Evolutionary conservation across 1,284 basidiomycete genomes (phyloP).

Genomic region (Trichosporon sp.): DNA sequence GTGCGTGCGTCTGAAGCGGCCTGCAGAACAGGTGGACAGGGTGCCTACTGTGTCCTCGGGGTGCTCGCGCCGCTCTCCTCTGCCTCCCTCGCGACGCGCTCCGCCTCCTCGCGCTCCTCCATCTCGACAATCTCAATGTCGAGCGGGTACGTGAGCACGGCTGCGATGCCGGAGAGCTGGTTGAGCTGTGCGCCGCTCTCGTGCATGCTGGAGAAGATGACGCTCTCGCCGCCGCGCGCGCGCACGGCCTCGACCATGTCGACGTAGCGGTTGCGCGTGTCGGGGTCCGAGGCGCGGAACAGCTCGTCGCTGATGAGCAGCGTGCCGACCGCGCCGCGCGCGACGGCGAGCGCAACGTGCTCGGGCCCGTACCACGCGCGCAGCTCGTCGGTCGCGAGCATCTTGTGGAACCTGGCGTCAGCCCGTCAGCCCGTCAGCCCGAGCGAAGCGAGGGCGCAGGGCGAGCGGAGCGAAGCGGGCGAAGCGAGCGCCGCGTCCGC

Average conservation of each 20-base stretch:
- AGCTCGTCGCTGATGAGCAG: conserved; percentile 92
- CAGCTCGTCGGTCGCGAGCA: conserved; percentile 88
- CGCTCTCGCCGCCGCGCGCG: conserved; percentile 81
- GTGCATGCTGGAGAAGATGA: conserved; percentile 99
- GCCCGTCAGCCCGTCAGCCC: conserved; percentile 10
- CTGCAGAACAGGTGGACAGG: neutral
- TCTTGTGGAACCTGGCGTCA: conserved; percentile 80
- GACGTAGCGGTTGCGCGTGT: conserved; percentile 78
- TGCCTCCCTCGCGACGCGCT: conserved; percentile 41
- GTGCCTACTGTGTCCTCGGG: conserved; percentile 7
- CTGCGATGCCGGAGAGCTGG: conserved; percentile 85
- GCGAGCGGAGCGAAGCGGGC: no score
- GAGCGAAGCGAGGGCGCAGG: neutral
- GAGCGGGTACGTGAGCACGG: conserved; percentile 91
- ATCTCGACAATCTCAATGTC: conserved; percentile 92
- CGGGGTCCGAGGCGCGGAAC: conserved; percentile 76
- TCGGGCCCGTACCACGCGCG: conserved; percentile 98
- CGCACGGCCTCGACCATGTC: conserved; percentile 83
- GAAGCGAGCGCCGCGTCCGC: no score
- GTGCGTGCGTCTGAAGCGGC: no score
- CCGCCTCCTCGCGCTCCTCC: conserved; percentile 72
- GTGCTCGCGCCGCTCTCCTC: conserved; percentile 9
- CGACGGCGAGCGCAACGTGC: conserved; percentile 85
- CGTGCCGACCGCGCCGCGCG: conserved; percentile 89
- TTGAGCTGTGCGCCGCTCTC: conserved; percentile 97